Percentiles rank a stretch among this genome's conserved stretches.
These are phyloP conservation scores for Grosmannia serpens DNA, from an alignment of 2,329 filamentous ascomycete genomes.

Conservation along the genomic window DNA sequence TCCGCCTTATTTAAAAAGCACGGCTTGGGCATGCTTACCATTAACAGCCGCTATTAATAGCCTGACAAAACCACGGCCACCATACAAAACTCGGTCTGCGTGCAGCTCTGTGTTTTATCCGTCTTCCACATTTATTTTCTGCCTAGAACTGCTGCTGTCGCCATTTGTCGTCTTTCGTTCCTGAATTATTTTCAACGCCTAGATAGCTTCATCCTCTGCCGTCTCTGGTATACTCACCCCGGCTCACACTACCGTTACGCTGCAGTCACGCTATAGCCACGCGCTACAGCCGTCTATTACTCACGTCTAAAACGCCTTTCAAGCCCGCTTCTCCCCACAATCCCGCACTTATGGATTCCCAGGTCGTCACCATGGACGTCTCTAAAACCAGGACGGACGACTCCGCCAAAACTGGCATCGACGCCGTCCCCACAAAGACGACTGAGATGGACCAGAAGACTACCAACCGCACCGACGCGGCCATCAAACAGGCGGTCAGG, in stretches of 20 bases:
- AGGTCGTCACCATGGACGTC: constrained; percentile 11
- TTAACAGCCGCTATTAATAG: not conserved
- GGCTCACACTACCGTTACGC: not conserved
- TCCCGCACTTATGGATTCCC: constrained; percentile 13
- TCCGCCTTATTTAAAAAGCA: not conserved
- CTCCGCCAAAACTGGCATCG: constrained; percentile 11
- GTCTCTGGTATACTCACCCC: not conserved
- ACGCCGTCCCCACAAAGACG: constrained; percentile 12
- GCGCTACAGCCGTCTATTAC: not conserved
- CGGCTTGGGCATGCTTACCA: not conserved
- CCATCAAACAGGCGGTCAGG: not conserved
- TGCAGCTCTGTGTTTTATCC: not conserved
- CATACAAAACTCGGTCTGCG: not conserved
- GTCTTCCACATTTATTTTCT: not conserved
- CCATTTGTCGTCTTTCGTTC: not conserved
- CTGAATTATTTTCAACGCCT: not conserved
- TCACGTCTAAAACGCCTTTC: not conserved
- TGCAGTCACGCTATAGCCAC: not conserved
- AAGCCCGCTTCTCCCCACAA: not conserved
- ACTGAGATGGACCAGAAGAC: constrained; percentile 15
- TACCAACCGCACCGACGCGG: constrained; percentile 11
- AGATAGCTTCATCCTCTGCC: not conserved
- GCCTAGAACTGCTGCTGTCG: not conserved
- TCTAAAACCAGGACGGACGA: constrained; percentile 14
- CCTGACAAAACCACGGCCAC: not conserved